Base-by-base conservation (phyloP, 2,329 filamentous ascomycete species). In the Geosmithia flava region DNA sequence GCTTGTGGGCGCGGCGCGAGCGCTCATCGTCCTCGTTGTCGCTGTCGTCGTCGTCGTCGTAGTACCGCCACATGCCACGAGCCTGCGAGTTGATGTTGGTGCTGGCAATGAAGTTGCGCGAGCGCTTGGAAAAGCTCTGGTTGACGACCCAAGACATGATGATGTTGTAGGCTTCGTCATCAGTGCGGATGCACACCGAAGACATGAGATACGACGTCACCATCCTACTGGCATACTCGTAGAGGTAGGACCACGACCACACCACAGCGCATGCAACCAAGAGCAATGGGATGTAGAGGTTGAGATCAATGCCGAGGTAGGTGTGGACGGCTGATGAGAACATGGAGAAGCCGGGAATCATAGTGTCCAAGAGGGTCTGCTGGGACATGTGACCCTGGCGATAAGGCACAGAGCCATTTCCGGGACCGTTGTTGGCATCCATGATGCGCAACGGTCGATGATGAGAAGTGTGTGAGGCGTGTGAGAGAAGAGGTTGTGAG, bases 151-250 rank as follows among this genome's bases (percentile, higher is more conserved):
- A 87, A 23, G 70, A 71, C 80, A 86, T 85, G 41, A 86, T 57
- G 56, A 85, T 83, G 57, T 81, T 81, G 66, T 85, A 87, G 49
- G 84, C 77, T 59, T 87, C 83, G 55, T 87, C 83, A 49, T 86
- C 81, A 27, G 77, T 72, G 43, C 80, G 74, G 40, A 87, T 76
- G 54, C 82, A 77, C 17, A 82, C 81, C 1, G 74, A 77, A 3
- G 78, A 83, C 69, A 84, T 80, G 54, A 83, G 73, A 55, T 83
- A 67, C 6, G 65, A 56, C 42, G 75, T 68, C 29, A 81, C 53
- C 40, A 73, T 60, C 1, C 61, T 58, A 65, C 68, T 74, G 13
- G 76, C 49, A 54, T 70, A 73, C 2, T 66, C 60, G 47, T 64
- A 70, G 43, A 75, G 58, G 53, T 82, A 82, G 51, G 69, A 69